Evolutionary conservation across 2,329 filamentous ascomycete genomes (phyloP), one percentile per base, ranked within the genome.

Genomic region (Trichoderma sp.): DNA sequence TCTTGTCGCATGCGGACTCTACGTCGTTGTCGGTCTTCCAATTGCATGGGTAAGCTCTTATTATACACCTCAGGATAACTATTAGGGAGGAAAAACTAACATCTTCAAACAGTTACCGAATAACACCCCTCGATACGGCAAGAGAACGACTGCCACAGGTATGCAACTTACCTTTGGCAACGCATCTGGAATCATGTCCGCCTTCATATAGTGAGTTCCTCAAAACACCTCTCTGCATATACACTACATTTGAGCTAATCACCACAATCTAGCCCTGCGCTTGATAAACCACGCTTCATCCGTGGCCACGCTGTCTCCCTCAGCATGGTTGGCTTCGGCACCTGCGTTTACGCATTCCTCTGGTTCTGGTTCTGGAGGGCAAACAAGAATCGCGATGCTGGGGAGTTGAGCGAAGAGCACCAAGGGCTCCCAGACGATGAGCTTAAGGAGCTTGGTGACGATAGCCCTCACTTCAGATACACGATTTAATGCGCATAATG

Each of bases 91-190:
- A 26, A 3, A 39, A 32, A 8, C n/a, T 53, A 36, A 60, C 34
- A n/a, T 28, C 0, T 15, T 14, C 18, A 3, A 30, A 15, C 36
- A 82, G 81, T 76, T 91, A 51, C 87, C 91, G 0, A 90, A 87
- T 21, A 94, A 94, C 73, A 86, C 87, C 18, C 92, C 93, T 1
- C 85, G 92, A 8, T 95, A 94, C 75, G 92, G 92, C 11, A 95
- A 94, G 80, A 85, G 92, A 36, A 92, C 92, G 0, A 92, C 91
- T 0, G 91, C 90, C 0, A 92, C 88, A 1, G 92, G 91, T 0
- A 78, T 94, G 78, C 91, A 94, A 78, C 83, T 94, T 43, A 92
- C 89, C 0, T 86, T 91, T 67, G 92, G 91, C 3, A 94, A 94
- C 74, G 84, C 86, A 18, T 87, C 89, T 12, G 92, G 92, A 3